Base-by-base conservation (phyloP, 75 land plant species). In the Pinus albicaulis region DNA sequence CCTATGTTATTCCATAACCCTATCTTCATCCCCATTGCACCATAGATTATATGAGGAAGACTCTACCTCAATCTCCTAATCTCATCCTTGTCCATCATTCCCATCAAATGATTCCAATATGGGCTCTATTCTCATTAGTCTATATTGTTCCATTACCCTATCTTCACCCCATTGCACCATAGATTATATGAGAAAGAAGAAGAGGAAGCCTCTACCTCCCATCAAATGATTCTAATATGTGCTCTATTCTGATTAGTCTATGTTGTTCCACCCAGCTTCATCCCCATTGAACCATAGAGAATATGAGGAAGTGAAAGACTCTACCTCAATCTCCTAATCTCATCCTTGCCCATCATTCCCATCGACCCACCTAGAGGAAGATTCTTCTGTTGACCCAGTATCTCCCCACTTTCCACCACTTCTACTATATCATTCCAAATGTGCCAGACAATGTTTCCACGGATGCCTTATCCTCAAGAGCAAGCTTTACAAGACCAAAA, bases 221-320 rank as follows among this genome's bases (percentile, higher is more conserved):
- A 73, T 92, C 90, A 38, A 90, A 88, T 10, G 92, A 92, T 76
- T 90, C 95, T 3, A 92, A 53, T 16, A 86, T 73, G 1, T 92
- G 95, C 3, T 88, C 90, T 0, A 92, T 90, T 24, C 92, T 77
- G 57, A 90, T 84, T 74, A 92, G 65, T 71, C 89, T 78, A 77
- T 89, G 90, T 76, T 81, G 83, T 4, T 57, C 44, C 5, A 25
- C 20, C 82, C 90, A 22, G 84, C 86, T 1, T 89, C 88, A 8
- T 86, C 91, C 26, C 64, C 64, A 41, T 68, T 68, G 23, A 52
- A 68, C 71, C 71, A 68, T 4, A 48, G 11, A 48, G 11, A 8
- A 10, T 48, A 48, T 48, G 53, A 48, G 11, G 53, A 48, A 48
- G 16, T n/a, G n/a, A n/a, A n/a, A n/a, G n/a, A 12, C 7, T 44